Evolutionary conservation across 768 basidiomycete genomes (phyloP), one percentile per base, ranked within the genome.

Genomic region (Termitomyces sp.): DNA sequence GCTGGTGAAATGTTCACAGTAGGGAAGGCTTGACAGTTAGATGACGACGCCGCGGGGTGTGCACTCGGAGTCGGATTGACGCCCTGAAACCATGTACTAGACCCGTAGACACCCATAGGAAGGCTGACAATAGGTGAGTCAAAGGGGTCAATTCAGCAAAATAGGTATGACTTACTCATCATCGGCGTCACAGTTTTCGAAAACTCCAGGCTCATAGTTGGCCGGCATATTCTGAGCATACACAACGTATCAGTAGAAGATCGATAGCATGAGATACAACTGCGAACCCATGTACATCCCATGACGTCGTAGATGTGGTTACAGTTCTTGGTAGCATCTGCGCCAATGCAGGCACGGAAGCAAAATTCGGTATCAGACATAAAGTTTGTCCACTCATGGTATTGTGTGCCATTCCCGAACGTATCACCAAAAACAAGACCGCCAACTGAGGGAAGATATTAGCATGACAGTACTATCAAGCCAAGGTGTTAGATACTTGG

Each of bases 301-400:
- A 84, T 82, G 53, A 83, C 77, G 63, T 91, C 89, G 61, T 85
- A 90, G 61, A 88, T 86, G 74, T 94, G 88, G 70, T 90, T 83
- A 76, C 90, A 92, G 55, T 79, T 76, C 40, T 71, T 69, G 11
- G 76, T 78, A 0, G 84, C 79, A 54, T 84, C 80, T 16, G 80
- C 69, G 13, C 84, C 85, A 9, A 74, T 68, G 71, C 92, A 94
- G 4, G 84, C 76, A 11, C 55, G 55, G 55, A 56, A 56, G 28
- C 55, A 56, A 48, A 56, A 56, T 18, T 56, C 55, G 6, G 16
- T 57, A 20, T 51, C 56, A 51, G 89, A 90, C 63, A 92, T 85
- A 74, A 92, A 92, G 70, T 79, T 83, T 45, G 88, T 92, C 92
- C 93, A 94, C 67, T 92, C 87, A 63, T 89, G 86, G 67, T 87